These are phyloP conservation scores for Termitomyces sp. DNA, from an alignment of 768 basidiomycete genomes.

Conservation along the genomic window DNA sequence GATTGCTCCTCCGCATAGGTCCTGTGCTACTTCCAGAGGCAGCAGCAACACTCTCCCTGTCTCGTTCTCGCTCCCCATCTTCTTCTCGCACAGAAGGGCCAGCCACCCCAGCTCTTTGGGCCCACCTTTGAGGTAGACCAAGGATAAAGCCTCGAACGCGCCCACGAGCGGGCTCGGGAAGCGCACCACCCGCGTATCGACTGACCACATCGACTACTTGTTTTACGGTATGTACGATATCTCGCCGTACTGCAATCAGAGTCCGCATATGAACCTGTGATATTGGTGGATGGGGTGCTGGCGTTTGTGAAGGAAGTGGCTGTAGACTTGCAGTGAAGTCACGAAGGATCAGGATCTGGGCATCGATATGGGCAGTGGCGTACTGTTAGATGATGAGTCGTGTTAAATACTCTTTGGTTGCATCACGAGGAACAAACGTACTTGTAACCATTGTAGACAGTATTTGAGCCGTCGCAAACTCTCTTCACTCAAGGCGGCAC, in stretches of 20 bases:
- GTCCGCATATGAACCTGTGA: slow-evolving; percentile 52
- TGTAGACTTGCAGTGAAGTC: slow-evolving; percentile 76
- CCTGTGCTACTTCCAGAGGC: slow-evolving; percentile 25
- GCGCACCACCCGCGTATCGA: slow-evolving; percentile 78
- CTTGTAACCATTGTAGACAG: slow-evolving; percentile 85
- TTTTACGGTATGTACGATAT: slow-evolving; percentile 84
- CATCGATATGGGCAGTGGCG: slow-evolving; percentile 82
- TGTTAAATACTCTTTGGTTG: not conserved
- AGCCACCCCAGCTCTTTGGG: slow-evolving; percentile 31
- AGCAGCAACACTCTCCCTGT: slow-evolving; percentile 26
- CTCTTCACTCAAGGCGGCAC: slow-evolving; percentile 87
- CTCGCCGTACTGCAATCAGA: slow-evolving; percentile 67
- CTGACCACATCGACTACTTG: slow-evolving; percentile 86
- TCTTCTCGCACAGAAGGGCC: slow-evolving; percentile 8
- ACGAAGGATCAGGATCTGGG: slow-evolving; percentile 78
- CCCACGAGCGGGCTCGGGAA: slow-evolving; percentile 77
- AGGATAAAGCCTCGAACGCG: slow-evolving; percentile 76
- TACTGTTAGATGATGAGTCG: slow-evolving; percentile 40
- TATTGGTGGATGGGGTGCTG: slow-evolving; percentile 24
- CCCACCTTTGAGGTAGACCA: slow-evolving; percentile 78
- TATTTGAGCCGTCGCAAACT: slow-evolving; percentile 83
- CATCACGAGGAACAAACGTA: slow-evolving; percentile 25
- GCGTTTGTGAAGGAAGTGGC: slow-evolving; percentile 30
- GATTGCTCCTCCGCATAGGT: slow-evolving; percentile 23
- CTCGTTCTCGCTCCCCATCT: slow-evolving; percentile 15